Percentiles rank a stretch among this genome's conserved stretches.
Evolutionary conservation across 2,329 filamentous ascomycete genomes (phyloP).

Genomic region (Arthrobotrys megalospora): DNA sequence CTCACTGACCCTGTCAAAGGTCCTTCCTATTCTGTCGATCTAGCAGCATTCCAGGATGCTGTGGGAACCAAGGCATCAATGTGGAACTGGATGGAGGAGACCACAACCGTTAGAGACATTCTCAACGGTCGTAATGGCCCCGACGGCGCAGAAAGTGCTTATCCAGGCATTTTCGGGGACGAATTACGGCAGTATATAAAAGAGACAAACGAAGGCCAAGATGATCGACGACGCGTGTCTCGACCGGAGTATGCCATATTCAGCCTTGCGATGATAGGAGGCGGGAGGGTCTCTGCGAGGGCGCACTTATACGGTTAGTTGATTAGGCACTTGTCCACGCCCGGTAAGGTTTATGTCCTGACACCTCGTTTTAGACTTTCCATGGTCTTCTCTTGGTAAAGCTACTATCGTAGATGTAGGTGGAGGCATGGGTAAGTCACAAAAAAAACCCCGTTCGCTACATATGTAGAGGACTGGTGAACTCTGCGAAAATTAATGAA

Average conservation of each 20-base stretch:
- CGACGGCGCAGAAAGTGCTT: slow-evolving; percentile 35
- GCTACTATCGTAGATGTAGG: slow-evolving; percentile 65
- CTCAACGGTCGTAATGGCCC: slow-evolving; percentile 46
- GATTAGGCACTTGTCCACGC: background rate
- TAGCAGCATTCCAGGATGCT: slow-evolving; percentile 66
- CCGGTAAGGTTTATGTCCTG: slow-evolving; percentile 8
- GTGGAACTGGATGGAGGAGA: slow-evolving; percentile 67
- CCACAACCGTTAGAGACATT: slow-evolving; percentile 62
- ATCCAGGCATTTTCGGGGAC: slow-evolving; percentile 61
- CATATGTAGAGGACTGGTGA: background rate
- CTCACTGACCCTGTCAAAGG: slow-evolving; percentile 65
- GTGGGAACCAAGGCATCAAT: slow-evolving; percentile 65
- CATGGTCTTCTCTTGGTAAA: slow-evolving; percentile 63
- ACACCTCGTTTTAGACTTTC: slow-evolving; percentile 62
- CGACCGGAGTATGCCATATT: slow-evolving; percentile 64
- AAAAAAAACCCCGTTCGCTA: background rate
- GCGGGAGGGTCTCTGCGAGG: slow-evolving; percentile 64
- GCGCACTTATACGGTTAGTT: slow-evolving; percentile 65
- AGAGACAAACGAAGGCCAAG: slow-evolving; percentile 28
- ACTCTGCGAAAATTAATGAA: background rate
- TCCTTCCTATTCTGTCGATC: slow-evolving; percentile 65
- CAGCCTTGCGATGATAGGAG: slow-evolving; percentile 65
- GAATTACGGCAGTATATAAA: slow-evolving; percentile 61
- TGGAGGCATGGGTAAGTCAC: slow-evolving; percentile 65
- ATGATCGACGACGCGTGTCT: slow-evolving; percentile 40